phyloP scores from a whole-genome alignment of 495 filamentous ascomycete genomes.

The Aspergillus haitiensis region DNA sequence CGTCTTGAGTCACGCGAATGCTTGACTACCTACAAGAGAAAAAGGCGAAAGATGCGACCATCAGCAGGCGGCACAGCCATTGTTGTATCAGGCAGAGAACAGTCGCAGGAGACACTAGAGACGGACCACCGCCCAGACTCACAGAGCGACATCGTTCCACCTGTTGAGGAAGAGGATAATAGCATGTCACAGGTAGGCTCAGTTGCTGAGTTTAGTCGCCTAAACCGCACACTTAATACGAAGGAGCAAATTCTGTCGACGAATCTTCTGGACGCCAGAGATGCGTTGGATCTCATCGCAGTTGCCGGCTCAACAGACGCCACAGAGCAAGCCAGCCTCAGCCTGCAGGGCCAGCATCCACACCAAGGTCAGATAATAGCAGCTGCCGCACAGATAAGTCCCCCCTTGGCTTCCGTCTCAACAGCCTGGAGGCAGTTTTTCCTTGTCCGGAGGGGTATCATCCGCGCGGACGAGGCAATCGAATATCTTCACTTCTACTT shows the following conservation, averaged over 20 bases:
- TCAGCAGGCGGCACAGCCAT: neutral
- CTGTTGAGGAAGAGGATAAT: neutral
- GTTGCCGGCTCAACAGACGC: slow-evolving; percentile 1
- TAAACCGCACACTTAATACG: neutral
- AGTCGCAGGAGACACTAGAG: too few relatives aligned
- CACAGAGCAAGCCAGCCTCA: neutral
- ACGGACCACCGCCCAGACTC: neutral
- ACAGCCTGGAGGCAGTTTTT: slow-evolving; percentile 1
- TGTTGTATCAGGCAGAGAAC: neutral
- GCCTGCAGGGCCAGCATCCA: neutral
- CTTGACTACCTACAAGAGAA: neutral
- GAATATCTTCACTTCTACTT: slow-evolving; percentile 7
- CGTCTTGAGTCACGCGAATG: neutral
- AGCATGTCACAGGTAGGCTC: neutral
- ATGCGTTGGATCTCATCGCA: slow-evolving; percentile 4
- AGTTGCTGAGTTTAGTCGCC: neutral
- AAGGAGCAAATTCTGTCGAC: slow-evolving; percentile 7
- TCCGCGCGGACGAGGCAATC: neutral
- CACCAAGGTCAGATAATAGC: neutral
- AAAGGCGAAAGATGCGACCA: neutral
- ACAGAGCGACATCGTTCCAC: neutral
- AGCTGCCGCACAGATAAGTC: too few relatives aligned
- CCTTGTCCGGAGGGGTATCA: neutral
- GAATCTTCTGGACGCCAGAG: neutral
- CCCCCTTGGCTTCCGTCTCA: neutral